Evolutionary conservation across 1,284 basidiomycete genomes (phyloP).

Genomic region (Apiotrichum porosum): DNA sequence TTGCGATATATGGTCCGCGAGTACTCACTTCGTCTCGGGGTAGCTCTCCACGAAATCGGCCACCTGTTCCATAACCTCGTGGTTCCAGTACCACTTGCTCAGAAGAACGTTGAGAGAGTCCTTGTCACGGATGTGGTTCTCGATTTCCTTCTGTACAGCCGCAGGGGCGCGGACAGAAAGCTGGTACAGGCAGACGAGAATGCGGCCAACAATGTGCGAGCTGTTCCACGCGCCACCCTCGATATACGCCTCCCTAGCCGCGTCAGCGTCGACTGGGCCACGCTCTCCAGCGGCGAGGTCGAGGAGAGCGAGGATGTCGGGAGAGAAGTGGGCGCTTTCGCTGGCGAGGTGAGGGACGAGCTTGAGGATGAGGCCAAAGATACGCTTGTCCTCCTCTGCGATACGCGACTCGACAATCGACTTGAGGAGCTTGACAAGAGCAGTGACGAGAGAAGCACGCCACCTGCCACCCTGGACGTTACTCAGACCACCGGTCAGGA

Average conservation of each 20-base stretch:
- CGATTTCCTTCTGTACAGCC: conserved; percentile 19
- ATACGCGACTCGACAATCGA: conserved; percentile 1
- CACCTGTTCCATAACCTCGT: conserved; percentile 55
- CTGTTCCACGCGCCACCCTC: conserved; percentile 35
- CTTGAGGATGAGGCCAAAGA: conserved; percentile 31
- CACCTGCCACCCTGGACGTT: conserved; percentile 48
- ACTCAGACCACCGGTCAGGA: conserved; percentile 39
- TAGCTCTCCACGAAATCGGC: conserved; percentile 52
- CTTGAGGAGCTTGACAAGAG: conserved; percentile 15
- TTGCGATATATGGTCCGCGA: not conserved
- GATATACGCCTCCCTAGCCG: conserved; percentile 16
- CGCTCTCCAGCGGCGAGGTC: not conserved
- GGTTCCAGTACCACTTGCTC: conserved; percentile 59
- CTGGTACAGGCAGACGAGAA: conserved; percentile 21
- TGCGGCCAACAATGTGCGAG: conserved; percentile 24
- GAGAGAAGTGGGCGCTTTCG: conserved; percentile 22
- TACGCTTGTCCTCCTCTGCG: conserved; percentile 16
- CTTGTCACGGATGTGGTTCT: conserved; percentile 20
- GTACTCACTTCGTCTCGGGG: conserved; percentile 34
- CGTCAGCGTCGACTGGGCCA: not conserved
- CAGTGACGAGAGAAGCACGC: conserved; percentile 33
- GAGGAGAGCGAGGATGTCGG: conserved; percentile 13
- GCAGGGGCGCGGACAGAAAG: conserved; percentile 47
- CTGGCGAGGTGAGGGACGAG: conserved; percentile 30
- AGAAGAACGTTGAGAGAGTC: conserved; percentile 52